phyloP scores from a whole-genome alignment of 352 stramenopile species.

The Globisporangium cystogenes region DNA sequence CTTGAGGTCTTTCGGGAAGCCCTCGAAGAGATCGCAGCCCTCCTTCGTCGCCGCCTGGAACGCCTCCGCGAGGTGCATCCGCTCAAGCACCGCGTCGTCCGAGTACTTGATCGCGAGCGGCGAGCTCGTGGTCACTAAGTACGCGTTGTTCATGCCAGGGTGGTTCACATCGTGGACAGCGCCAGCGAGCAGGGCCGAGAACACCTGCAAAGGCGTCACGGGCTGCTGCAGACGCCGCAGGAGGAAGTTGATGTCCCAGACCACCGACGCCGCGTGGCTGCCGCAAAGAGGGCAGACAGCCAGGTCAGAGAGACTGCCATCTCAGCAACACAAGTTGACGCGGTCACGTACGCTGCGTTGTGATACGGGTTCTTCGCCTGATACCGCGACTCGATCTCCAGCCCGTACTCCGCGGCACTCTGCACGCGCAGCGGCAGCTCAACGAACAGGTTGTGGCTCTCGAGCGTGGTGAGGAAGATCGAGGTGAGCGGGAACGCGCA shows the following conservation, averaged over 20 bases:
- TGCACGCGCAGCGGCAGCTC: constrained; percentile 49
- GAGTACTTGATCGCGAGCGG: constrained; percentile 92
- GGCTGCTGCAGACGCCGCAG: constrained; percentile 36
- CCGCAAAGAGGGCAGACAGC: not conserved
- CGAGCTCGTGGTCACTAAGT: constrained; percentile 77
- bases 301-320: not conserved
- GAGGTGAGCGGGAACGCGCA: constrained; percentile 56
- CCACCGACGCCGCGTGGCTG: constrained; percentile 64
- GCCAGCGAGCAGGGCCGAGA: constrained; percentile 85
- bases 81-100: constrained; percentile 89
- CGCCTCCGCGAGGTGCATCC: constrained; percentile 67
- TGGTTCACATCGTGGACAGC: constrained; percentile 92
- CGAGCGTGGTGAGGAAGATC: constrained; percentile 56
- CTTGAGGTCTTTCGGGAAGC: constrained; percentile 40
- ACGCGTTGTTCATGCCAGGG: constrained; percentile 90
- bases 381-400: constrained; percentile 67
- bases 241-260: constrained; percentile 73
- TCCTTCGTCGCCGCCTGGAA: constrained; percentile 65
- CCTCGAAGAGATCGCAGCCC: constrained; percentile 66
- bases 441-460: constrained; percentile 57
- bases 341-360: constrained; percentile 51
- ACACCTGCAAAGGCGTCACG: constrained; percentile 39
- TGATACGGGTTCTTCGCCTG: constrained; percentile 75
- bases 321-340: not conserved
- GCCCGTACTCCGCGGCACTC: constrained; percentile 37